Conservation (phyloP, 2,329 filamentous ascomycete genomes). For the Phaeoacremonium minimum region DNA sequence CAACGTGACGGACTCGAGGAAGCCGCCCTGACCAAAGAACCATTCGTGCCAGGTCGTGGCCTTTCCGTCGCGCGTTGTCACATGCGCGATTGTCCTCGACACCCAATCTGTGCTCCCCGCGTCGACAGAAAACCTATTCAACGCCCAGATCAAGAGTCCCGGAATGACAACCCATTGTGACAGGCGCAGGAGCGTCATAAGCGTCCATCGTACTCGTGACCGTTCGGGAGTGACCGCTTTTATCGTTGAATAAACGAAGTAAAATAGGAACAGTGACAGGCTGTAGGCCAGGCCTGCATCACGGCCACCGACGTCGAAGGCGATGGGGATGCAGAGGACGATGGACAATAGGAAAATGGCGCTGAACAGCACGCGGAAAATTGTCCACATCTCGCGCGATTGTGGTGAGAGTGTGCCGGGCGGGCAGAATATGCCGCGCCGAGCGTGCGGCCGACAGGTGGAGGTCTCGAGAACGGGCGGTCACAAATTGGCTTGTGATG, state of each 20-base stretch:
- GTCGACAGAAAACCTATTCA: slow-evolving; percentile 93
- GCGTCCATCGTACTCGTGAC: slow-evolving; percentile 69
- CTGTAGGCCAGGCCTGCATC: slow-evolving; percentile 94
- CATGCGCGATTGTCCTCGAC: slow-evolving; percentile 68
- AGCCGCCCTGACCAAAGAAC: slow-evolving; percentile 81
- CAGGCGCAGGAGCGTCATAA: slow-evolving; percentile 66
- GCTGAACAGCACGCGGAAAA: slow-evolving; percentile 75
- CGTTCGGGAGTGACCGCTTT: slow-evolving; percentile 76
- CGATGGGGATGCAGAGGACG: slow-evolving; percentile 91
- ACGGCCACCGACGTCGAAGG: slow-evolving; percentile 95
- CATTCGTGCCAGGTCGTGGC: slow-evolving; percentile 72
- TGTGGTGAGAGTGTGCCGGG: neutral
- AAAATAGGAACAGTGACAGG: slow-evolving; percentile 82
- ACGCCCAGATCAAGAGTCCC: slow-evolving; percentile 83
- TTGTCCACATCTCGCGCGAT: slow-evolving; percentile 63
- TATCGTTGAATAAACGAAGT: slow-evolving; percentile 79
- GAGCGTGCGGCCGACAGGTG: neutral
- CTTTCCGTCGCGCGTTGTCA: slow-evolving; percentile 49
- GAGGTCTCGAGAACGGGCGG: neutral
- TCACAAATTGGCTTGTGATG: neutral
- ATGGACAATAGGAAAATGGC: slow-evolving; percentile 85
- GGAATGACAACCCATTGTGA: slow-evolving; percentile 87
- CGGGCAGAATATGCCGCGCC: neutral
- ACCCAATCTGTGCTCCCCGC: slow-evolving; percentile 76
- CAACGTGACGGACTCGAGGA: slow-evolving; percentile 75